These are phyloP conservation scores for Haberlea rhodopensis DNA, from an alignment of 257 asterid genomes.

Conservation along the genomic window DNA sequence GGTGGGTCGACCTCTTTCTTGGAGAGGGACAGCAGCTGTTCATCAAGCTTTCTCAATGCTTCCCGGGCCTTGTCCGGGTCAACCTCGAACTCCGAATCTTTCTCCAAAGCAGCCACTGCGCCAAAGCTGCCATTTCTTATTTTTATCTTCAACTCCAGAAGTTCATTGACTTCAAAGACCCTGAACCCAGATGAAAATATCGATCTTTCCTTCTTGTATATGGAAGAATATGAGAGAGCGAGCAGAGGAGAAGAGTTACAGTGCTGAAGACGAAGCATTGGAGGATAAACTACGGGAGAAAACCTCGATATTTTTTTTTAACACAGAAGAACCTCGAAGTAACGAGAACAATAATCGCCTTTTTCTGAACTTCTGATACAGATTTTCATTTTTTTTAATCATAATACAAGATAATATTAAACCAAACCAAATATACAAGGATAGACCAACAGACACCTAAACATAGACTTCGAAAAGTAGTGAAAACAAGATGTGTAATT, in stretches of 20 bases:
- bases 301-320: no score
- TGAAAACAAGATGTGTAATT: no score
- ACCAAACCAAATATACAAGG: no score
- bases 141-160: slow-evolving; percentile 19
- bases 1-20: slow-evolving; percentile 40
- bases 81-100: slow-evolving; percentile 64
- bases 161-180: background rate
- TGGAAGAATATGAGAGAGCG: background rate
- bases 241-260: slow-evolving; percentile 22
- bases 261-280: slow-evolving; percentile 36
- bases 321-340: background rate
- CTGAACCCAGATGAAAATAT: background rate
- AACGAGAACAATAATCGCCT: background rate
- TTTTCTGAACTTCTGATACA: no score
- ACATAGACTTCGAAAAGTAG: no score
- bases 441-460: no score
- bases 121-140: slow-evolving; percentile 12
- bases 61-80: slow-evolving; percentile 77
- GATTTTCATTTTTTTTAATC: no score
- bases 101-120: slow-evolving; percentile 34
- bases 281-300: background rate
- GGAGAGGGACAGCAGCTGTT: slow-evolving; percentile 60
- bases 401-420: no score
- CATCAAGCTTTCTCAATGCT: slow-evolving; percentile 75
- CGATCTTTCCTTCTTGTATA: slow-evolving; percentile 15